Evolutionary conservation across 768 basidiomycete genomes (phyloP).

Genomic region (Rubroboletus satanas): DNA sequence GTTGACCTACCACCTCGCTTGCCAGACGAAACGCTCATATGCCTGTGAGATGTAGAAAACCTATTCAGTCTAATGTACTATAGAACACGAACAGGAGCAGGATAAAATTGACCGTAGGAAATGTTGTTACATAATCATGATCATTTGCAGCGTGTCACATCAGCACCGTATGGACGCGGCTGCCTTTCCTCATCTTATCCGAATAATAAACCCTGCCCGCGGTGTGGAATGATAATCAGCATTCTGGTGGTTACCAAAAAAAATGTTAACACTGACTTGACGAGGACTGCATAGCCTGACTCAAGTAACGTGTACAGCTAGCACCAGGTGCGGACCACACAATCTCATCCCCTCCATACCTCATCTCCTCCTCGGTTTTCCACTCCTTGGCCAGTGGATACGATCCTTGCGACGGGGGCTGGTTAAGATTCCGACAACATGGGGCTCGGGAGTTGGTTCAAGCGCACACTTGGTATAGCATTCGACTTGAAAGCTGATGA

Average conservation of each 20-base stretch:
- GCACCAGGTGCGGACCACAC: background rate
- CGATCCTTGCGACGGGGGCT: background rate
- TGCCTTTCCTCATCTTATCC: background rate
- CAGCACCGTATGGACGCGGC: too few relatives aligned
- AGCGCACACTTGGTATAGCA: background rate
- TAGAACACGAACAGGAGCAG: too few relatives aligned
- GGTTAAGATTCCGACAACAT: background rate
- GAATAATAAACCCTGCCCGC: background rate
- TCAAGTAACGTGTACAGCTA: background rate
- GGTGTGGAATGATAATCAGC: background rate
- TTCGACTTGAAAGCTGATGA: slow-evolving; percentile 5
- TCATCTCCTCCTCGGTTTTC: too few relatives aligned
- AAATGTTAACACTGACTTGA: background rate
- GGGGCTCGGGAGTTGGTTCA: background rate
- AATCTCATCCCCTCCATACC: background rate
- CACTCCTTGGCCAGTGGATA: background rate
- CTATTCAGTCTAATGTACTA: background rate
- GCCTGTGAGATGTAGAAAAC: background rate
- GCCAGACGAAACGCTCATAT: too few relatives aligned
- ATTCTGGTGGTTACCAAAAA: background rate
- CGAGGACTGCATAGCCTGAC: background rate
- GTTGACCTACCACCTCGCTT: background rate
- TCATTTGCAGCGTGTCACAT: too few relatives aligned
- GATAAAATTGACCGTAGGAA: background rate
- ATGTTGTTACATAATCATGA: background rate